phyloP scores from a whole-genome alignment of 2,329 filamentous ascomycete genomes.

The Aspergillus terreus region DNA sequence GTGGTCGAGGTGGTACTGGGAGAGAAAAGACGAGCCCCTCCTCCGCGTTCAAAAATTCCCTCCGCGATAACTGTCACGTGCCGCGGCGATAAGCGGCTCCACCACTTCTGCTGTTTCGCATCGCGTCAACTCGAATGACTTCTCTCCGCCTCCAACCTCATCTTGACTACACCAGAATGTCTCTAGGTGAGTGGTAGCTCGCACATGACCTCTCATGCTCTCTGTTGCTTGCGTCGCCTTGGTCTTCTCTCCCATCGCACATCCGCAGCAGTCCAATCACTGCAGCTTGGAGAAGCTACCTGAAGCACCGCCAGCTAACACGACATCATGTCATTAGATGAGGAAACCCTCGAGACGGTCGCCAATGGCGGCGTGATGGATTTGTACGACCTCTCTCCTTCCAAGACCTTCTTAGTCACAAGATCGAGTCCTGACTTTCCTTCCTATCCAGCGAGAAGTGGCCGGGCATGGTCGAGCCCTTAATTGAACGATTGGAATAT shows the following conservation, averaged over 20 bases:
- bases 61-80: conserved; percentile 22
- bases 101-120: background rate
- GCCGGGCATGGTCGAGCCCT: conserved; percentile 62
- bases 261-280: no score
- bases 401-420: no score
- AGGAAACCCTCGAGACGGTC: conserved; percentile 53
- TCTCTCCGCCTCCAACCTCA: conserved; percentile 9
- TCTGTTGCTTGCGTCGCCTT: background rate
- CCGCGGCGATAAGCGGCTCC: conserved; percentile 15
- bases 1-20: conserved; percentile 1
- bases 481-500: conserved; percentile 67
- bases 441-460: conserved; percentile 58
- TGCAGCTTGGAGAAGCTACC: no score
- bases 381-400: conserved; percentile 42
- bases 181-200: conserved; percentile 18
- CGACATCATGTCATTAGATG: conserved; percentile 31
- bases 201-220: background rate
- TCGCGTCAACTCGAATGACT: conserved; percentile 1
- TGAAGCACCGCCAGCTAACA: background rate
- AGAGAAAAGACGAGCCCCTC: conserved; percentile 13
- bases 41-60: conserved; percentile 14
- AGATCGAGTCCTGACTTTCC: conserved; percentile 25
- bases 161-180: conserved; percentile 20
- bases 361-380: conserved; percentile 58
- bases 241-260: background rate